Percentiles rank a stretch among this genome's conserved stretches.
These are phyloP conservation scores for Nicotiana noctiflora DNA, from an alignment of 257 asterid genomes.

Conservation along the genomic window DNA sequence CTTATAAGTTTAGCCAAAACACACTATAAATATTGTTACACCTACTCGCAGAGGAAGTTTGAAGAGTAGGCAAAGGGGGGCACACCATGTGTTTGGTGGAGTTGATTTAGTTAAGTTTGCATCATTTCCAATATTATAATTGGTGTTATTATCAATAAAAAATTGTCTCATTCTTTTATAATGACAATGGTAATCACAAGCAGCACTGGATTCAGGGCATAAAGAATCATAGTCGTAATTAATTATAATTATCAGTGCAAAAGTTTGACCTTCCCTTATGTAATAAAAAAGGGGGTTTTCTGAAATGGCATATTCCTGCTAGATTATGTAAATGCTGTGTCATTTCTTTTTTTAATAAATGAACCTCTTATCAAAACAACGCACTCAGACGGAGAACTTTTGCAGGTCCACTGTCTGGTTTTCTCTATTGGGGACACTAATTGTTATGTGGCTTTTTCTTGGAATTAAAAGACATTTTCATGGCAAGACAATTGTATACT, in stretches of 20 bases:
- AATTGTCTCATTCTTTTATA: not conserved
- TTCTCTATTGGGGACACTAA: not conserved
- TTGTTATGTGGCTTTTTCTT: not conserved
- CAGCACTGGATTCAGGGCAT: not conserved
- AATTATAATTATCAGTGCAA: not conserved
- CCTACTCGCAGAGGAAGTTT: not conserved
- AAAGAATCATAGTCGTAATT: not conserved
- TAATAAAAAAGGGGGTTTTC: not conserved
- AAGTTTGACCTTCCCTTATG: not conserved
- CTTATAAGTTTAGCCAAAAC: too few species aligned
- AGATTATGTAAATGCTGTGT: not conserved
- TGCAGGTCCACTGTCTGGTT: not conserved
- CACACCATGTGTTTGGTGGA: not conserved
- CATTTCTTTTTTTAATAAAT: not conserved
- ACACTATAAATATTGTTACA: too few species aligned
- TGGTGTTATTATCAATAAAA: not conserved
- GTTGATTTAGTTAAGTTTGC: not conserved
- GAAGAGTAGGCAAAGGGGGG: not conserved
- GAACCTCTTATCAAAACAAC: not conserved
- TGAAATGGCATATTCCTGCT: conserved; percentile 5
- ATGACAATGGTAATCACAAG: not conserved
- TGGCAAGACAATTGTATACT: not conserved
- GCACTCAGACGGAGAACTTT: not conserved
- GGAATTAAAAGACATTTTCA: not conserved
- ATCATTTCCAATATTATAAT: not conserved